Evolutionary conservation across 2,329 filamentous ascomycete species (phyloP), one percentile per base, ranked within the genome.

Genomic region (Epichloe sibirici): DNA sequence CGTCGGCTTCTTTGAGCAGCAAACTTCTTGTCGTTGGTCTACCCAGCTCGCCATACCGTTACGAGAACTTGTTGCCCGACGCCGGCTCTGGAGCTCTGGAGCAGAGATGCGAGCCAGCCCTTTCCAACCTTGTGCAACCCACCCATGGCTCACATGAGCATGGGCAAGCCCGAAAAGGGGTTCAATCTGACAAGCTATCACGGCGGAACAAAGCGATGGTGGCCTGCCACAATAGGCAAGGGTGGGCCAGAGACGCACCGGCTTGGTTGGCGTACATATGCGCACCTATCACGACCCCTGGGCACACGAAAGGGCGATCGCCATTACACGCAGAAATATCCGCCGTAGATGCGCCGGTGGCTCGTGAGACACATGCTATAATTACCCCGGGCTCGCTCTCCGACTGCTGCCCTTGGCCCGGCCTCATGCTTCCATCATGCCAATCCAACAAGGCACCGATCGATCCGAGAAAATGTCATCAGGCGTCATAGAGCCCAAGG

Each of bases 401-500:
- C 0, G 31, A 31, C 8, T 31, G 31, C 31, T 4, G 31, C 31
- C 3, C 31, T 2, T 44, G 8, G 40, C 40, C 3, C 8, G 40
- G n/a, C 40, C 40, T 44, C 31, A 12, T 9, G n/a, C 40, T 25
- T 15, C 40, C 17, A 21, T 25, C 40, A 21, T 3, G 5, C 11
- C 40, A 44, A 21, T 25, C n/a, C 40, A 17, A 21, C 11, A n/a
- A 44, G 11, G 40, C 11, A 17, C 13, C 35, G 8, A 28, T 21
- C 5, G 25, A 39, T 25, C 13, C 21, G n/a, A 8, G 28, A 50
- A 31, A 50, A 50, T 50, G 48, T 46, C 50, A 28, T 42, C 48
- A 25, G 43, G 11, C 21, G 21, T 50, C 13, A 47, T 37, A 13
- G 50, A 53, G 15, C 28, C 49, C 17, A 55, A 55, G 45, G 37